Conservation (phyloP, 805 yeast species). For the Kuraishia floccosa region DNA sequence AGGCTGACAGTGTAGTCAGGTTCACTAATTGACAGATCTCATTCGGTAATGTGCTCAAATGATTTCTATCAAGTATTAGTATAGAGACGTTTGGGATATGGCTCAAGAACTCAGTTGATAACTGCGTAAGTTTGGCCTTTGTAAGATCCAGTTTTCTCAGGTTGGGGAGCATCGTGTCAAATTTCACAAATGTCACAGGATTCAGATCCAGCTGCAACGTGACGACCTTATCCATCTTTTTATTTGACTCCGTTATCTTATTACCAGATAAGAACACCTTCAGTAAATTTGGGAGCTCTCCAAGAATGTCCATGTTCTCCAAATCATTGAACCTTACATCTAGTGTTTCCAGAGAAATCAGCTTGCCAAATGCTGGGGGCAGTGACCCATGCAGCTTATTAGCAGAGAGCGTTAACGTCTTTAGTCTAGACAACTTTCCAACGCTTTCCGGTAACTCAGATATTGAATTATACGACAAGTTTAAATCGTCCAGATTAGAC, state of each 20-base stretch:
- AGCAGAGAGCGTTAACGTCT: conserved; percentile 64
- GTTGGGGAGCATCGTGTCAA: conserved; percentile 39
- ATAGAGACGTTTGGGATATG: conserved; percentile 59
- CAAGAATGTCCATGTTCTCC: conserved; percentile 42
- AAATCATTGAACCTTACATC: conserved; percentile 67
- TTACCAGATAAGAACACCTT: conserved; percentile 69
- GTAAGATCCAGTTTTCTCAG: conserved; percentile 67
- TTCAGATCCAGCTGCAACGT: conserved; percentile 69
- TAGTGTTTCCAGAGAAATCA: conserved; percentile 51
- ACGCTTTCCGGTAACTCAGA: conserved; percentile 48
- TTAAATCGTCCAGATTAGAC: conserved; percentile 49
- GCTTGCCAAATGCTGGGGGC: conserved; percentile 39
- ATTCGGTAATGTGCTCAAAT: conserved; percentile 63
- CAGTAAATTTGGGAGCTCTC: conserved; percentile 50
- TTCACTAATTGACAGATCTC: conserved; percentile 49
- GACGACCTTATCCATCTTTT: conserved; percentile 49
- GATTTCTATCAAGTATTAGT: conserved; percentile 71
- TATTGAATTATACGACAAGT: conserved; percentile 74
- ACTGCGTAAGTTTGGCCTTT: conserved; percentile 70
- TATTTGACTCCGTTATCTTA: conserved; percentile 58
- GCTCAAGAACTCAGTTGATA: conserved; percentile 53
- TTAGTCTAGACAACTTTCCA: conserved; percentile 46
- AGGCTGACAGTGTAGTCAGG: conserved; percentile 57
- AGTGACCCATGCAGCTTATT: conserved; percentile 46
- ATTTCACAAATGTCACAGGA: conserved; percentile 64